Evolutionary conservation across 2,329 filamentous ascomycete species (phyloP), one percentile per base, ranked within the genome.

Genomic region (Colletotrichum destructivum): DNA sequence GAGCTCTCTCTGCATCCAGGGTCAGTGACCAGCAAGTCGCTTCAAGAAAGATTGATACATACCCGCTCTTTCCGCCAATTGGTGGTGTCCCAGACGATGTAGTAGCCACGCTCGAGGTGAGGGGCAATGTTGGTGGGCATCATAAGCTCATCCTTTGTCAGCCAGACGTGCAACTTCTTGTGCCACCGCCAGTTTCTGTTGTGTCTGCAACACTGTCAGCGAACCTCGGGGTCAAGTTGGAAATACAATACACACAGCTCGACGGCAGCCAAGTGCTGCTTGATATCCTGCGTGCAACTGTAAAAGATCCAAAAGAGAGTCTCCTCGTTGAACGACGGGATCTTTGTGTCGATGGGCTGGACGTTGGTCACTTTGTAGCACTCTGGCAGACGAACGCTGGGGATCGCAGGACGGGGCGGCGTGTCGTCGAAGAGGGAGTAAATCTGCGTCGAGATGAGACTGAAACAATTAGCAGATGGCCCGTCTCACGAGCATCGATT

Each of bases 291-390:
- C 9, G 90, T 89, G 71, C 88, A 91, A 80, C 88, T 91, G 79
- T 92, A 92, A 77, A 92, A 92, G 74, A 92, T 92, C 86, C 89
- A 91, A 79, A 92, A 89, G 59, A 92, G 81, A 0, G 90, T 91
- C 80, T 92, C 90, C 74, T 92, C 90, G 75, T 91, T 92, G 80
- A 92, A 92, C 74, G 87, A 91, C 51, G 84, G 84, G 60, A 92
- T 90, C 79, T 92, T 92, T 75, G 86, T 89, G 73, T 92, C 89
- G 63, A 92, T 87, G 3, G 89, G 86, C 74, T 91, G 89, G 35
- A 91, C 89, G 73, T 92, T 92, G 73, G 87, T 90, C 44, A 92
- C 90, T 64, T 86, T 88, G 77, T 92, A 92, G 79, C 90, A 92
- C 56, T 92, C 90, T 0, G 90, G 90, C 40, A 92, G 80, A 15